Evolutionary conservation across 2,329 filamentous ascomycete species (phyloP), one percentile per base, ranked within the genome.

Genomic region (Venturia effusa): DNA sequence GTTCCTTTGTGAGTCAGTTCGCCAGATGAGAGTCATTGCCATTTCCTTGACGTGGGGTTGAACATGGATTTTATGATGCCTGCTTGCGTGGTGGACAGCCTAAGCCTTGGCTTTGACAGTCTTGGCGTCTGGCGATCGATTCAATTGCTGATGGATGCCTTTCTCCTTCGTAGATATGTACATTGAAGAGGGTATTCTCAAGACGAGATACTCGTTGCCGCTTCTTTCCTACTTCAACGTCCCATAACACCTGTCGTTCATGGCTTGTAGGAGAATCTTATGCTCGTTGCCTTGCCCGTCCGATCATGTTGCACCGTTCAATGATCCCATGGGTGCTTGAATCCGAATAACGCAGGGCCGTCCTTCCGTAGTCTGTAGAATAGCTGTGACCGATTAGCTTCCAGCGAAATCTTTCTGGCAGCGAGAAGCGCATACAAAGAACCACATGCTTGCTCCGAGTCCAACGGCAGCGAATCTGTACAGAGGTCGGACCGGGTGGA

Each of bases 321-420:
- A 79, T 96, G 92, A 70, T 97, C 92, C 91, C 92, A 97, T 68
- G 92, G 94, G 78, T 97, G 94, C 81, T 92, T 97, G 88, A 86
- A 91, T 75, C 94, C 94, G 71, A 99, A 75, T 68, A 97, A 80
- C 63, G 86, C 93, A 30, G 93, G 83, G n/a, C 92, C 92, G 73
- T 99, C 94, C 81, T 97, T 89, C 85, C 93, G 96, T 71, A 92
- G 91, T 72, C 94, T 86, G 81, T 97, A 97, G 87, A 97, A 92
- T 74, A 97, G 79, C 92, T 96, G 71, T 43, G 15, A 17, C 34
- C 17, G 32, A 66, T 74, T 54, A 75, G 72, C 65, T 27, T 55
- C 48, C 15, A 22, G 5, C 27, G 17, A 32, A 54, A 51, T 4
- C 32, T 11, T 34, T 13, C 34, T 34, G 8, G 0, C 1, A 48